phyloP scores from a whole-genome alignment of 805 yeast genomes.

The Novakomyces olei region DNA sequence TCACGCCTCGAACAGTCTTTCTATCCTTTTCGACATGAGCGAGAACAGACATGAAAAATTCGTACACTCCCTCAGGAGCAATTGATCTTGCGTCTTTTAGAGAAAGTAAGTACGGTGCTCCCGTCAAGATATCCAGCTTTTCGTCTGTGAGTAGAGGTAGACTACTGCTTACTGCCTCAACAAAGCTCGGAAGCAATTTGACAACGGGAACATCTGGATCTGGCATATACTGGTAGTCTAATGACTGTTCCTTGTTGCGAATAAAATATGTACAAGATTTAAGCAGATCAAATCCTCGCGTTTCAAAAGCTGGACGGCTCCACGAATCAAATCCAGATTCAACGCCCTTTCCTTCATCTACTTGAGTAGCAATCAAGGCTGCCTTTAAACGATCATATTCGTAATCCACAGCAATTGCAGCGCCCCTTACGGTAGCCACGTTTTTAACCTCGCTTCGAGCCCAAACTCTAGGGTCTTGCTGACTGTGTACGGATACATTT shows the following conservation, averaged over 20 bases:
- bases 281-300: slow-evolving; percentile 81
- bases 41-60: too few species aligned
- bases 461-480: slow-evolving; percentile 18
- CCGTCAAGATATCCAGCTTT: slow-evolving; percentile 24
- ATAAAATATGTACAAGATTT: slow-evolving; percentile 30
- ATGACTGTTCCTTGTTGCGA: slow-evolving; percentile 56
- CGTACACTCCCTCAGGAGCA: slow-evolving; percentile 28
- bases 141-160: slow-evolving; percentile 43
- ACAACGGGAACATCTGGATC: slow-evolving; percentile 64
- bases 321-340: slow-evolving; percentile 24
- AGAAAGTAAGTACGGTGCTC: slow-evolving; percentile 32
- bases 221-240: slow-evolving; percentile 85
- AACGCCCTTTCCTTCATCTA: slow-evolving; percentile 48
- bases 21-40: too few species aligned
- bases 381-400: slow-evolving; percentile 14
- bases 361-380: neutral
- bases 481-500: slow-evolving; percentile 44
- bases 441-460: slow-evolving; percentile 56
- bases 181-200: slow-evolving; percentile 7
- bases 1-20: too few species aligned
- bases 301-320: slow-evolving; percentile 28
- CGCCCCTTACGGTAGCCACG: slow-evolving; percentile 63
- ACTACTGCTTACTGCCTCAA: slow-evolving; percentile 14
- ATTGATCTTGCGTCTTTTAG: slow-evolving; percentile 58
- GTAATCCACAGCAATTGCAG: slow-evolving; percentile 43